Evolutionary conservation across 2,329 filamentous ascomycete species (phyloP).

Genomic region (Lanzia echinophila): DNA sequence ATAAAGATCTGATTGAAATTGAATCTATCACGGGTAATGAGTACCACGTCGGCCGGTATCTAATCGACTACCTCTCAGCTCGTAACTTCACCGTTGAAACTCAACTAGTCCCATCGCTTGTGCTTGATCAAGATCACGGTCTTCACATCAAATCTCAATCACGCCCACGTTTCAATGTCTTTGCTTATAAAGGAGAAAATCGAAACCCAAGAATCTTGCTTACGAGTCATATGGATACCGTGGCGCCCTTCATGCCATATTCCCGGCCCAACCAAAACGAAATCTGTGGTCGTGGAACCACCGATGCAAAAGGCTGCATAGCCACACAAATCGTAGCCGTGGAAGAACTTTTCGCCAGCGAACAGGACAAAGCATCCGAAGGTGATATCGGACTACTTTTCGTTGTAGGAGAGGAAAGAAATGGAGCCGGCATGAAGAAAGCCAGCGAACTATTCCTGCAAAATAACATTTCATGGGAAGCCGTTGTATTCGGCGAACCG

Average conservation of each 20-base stretch:
- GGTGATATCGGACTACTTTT: slow-evolving; percentile 52
- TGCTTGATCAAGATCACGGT: too few relatives aligned
- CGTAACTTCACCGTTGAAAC: slow-evolving; percentile 5
- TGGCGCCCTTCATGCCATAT: slow-evolving; percentile 41
- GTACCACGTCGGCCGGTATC: background rate
- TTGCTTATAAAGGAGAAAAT: slow-evolving; percentile 46
- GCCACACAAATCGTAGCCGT: slow-evolving; percentile 69
- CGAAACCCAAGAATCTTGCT: slow-evolving; percentile 43
- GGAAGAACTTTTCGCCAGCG: slow-evolving; percentile 40
- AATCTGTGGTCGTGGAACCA: slow-evolving; percentile 65
- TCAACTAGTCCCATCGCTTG: background rate
- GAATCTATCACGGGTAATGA: slow-evolving; percentile 3
- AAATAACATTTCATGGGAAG: slow-evolving; percentile 43
- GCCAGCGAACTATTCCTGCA: slow-evolving; percentile 38
- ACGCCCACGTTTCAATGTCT: slow-evolving; percentile 45
- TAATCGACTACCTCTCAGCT: background rate
- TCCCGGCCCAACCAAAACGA: slow-evolving; percentile 31
- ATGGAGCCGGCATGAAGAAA: slow-evolving; percentile 71
- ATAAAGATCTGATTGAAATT: background rate
- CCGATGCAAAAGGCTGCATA: slow-evolving; percentile 61
- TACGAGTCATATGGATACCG: slow-evolving; percentile 57
- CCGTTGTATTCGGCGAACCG: slow-evolving; percentile 84
- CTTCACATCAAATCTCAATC: background rate
- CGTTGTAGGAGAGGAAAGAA: slow-evolving; percentile 74
- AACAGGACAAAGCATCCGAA: slow-evolving; percentile 28